A percentile compares a stretch with the other conserved stretches of the same genome.
Conservation (phyloP, 306 rosid genomes). For the Casuarina equisetifolia region DNA sequence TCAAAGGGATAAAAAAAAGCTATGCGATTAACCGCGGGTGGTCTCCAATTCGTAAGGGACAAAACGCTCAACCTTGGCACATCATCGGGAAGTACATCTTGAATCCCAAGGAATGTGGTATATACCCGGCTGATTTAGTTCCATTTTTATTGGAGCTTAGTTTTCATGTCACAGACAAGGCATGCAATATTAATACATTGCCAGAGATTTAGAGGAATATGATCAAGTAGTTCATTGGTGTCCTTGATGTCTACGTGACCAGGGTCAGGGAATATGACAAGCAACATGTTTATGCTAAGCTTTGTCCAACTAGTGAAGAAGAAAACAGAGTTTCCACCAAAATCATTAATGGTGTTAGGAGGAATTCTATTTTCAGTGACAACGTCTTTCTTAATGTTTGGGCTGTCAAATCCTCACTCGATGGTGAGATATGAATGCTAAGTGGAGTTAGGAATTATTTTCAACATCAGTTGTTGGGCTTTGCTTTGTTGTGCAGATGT, state of each 20-base stretch:
- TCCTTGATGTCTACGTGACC: constrained; percentile 71
- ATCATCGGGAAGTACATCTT: constrained; percentile 92
- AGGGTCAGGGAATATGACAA: constrained; percentile 94
- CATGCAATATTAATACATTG: constrained; percentile 70
- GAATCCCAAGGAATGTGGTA: constrained; percentile 87
- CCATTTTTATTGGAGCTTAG: constrained; percentile 94
- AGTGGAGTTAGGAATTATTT: constrained; percentile 95
- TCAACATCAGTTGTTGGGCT: constrained; percentile 94
- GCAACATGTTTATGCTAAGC: constrained; percentile 96
- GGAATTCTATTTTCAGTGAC: constrained; percentile 85
- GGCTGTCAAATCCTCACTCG: constrained; percentile 56
- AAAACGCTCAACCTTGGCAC: constrained; percentile 97
- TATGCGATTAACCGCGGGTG: constrained; percentile 87
- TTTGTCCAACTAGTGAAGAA: constrained; percentile 65
- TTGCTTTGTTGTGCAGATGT: constrained; percentile 81
- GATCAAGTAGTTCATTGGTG: constrained; percentile 69
- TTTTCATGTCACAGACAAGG: constrained; percentile 96
- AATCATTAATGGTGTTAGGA: constrained; percentile 90
- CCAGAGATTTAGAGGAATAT: constrained; percentile 65
- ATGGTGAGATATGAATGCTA: constrained; percentile 96
- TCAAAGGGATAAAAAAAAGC: constrained; percentile 94
- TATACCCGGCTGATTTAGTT: constrained; percentile 85
- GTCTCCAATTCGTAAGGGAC: constrained; percentile 97
- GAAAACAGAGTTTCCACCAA: constrained; percentile 62
- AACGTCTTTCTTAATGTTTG: constrained; percentile 60